phyloP scores from a whole-genome alignment of 2,329 filamentous ascomycete genomes.

The Acrocalymma vagum region DNA sequence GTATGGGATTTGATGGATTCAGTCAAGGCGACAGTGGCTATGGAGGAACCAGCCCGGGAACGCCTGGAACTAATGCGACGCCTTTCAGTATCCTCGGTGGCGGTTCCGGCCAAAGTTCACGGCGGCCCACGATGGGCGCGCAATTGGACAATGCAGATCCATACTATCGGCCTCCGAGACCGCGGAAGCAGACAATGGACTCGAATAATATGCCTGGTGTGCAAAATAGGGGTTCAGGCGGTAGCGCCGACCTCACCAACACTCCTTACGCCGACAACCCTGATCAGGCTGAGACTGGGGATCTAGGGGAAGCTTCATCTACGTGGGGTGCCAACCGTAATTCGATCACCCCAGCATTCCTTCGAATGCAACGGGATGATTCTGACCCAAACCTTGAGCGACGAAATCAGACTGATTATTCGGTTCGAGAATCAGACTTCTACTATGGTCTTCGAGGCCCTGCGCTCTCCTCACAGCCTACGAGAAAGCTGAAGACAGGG shows the following conservation, averaged over 20 bases:
- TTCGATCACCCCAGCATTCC: constrained; percentile 57
- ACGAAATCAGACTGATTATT: constrained; percentile 79
- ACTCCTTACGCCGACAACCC: constrained; percentile 55
- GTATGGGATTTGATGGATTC: constrained; percentile 63
- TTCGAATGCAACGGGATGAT: constrained; percentile 56
- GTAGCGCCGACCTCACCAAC: constrained; percentile 57
- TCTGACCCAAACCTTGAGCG: constrained; percentile 64
- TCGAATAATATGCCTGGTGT: constrained; percentile 57
- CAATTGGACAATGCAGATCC: constrained; percentile 66
- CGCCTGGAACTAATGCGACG: constrained; percentile 76
- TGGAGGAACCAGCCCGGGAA: constrained; percentile 71
- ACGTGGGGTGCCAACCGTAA: constrained; percentile 33
- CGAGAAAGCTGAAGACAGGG: constrained; percentile 88
- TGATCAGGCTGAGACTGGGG: constrained; percentile 42
- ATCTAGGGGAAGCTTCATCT: constrained; percentile 44
- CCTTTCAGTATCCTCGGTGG: constrained; percentile 74
- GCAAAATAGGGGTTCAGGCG: constrained; percentile 55
- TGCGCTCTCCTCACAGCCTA: constrained; percentile 81
- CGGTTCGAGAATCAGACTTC: constrained; percentile 93
- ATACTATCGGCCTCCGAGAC: constrained; percentile 87
- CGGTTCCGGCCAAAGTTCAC: constrained; percentile 52
- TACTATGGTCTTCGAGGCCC: constrained; percentile 94
- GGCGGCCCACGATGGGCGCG: constrained; percentile 45
- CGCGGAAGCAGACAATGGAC: constrained; percentile 67
- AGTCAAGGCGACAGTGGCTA: constrained; percentile 61